Conservation (phyloP, 352 stramenopile species). For the Phytophthora podocarpi region DNA sequence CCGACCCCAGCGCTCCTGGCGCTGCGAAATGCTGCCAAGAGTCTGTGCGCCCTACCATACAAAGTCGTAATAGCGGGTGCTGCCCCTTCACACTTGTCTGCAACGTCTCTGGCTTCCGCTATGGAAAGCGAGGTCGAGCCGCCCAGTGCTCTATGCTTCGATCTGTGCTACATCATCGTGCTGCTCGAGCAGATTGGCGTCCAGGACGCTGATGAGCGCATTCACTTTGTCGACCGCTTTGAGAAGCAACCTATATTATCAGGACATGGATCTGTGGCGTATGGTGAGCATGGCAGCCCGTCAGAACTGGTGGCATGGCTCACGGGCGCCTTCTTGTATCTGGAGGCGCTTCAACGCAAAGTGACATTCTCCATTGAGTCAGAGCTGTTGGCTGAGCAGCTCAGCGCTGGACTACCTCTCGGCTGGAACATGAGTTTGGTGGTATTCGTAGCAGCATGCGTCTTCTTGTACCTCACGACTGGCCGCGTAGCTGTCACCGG, state of each 20-base stretch:
- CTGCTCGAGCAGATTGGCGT: constrained; percentile 62
- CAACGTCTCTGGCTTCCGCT: not conserved
- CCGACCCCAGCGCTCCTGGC: constrained; percentile 48
- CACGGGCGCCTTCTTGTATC: constrained; percentile 68
- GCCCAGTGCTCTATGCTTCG: constrained; percentile 48
- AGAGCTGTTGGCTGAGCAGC: constrained; percentile 62
- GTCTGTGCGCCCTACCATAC: constrained; percentile 42
- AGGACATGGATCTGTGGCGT: constrained; percentile 3
- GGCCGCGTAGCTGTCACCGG: constrained; percentile 10
- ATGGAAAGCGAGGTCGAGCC: constrained; percentile 19
- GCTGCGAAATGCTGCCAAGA: constrained; percentile 41
- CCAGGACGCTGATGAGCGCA: constrained; percentile 49
- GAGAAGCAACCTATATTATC: constrained; percentile 33
- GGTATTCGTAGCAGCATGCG: constrained; percentile 51
- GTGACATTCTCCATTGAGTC: constrained; percentile 63
- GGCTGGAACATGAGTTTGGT: constrained; percentile 72
- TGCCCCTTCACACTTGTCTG: not conserved
- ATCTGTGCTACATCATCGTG: constrained; percentile 70
- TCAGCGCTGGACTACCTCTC: constrained; percentile 70
- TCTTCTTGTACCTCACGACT: constrained; percentile 64
- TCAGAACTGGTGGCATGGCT: constrained; percentile 62
- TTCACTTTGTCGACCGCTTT: constrained; percentile 61
- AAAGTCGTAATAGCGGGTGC: constrained; percentile 20
- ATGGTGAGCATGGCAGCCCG: constrained; percentile 7
- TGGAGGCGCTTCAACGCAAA: constrained; percentile 65